Evolutionary conservation across 495 filamentous ascomycete species (phyloP), one percentile per base, ranked within the genome.

Genomic region (Neurospora sp.): DNA sequence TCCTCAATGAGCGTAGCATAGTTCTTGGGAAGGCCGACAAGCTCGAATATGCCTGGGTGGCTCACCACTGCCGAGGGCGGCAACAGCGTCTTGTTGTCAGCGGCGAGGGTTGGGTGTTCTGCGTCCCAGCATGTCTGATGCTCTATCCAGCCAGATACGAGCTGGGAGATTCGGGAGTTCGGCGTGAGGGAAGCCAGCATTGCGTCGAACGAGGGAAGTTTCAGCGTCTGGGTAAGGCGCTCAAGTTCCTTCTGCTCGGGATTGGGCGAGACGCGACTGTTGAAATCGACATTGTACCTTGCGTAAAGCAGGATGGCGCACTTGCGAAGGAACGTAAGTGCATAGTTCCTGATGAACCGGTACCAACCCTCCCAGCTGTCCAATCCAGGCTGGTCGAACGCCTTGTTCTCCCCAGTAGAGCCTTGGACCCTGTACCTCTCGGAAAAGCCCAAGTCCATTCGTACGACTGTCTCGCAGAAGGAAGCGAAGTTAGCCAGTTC

Each of bases 1-100:
- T 97, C 94, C 75, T 97, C 94, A 70, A 96, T 96, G 41, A 99
- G 83, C n/a, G 89, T 91, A 79, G 97, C 96, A 75, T 91, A 98
- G 76, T 93, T 93, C 81, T 92, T 92, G 3, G 96, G 96, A 23
- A 99, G 83, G 1, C 96, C 96, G 54, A 98, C 90, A 10, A 99
- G 89, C 80, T 99, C 96, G 77, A 94, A 96, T 73, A 98, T 97
- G 5, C 88, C 91, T 0, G 96, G 96, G 80, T 99, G 96, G 69
- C 91, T 87, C 69, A 96, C 81, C 40, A 82, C 76, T 2, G 84
- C 84, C 27, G 83, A 84, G n/a, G 71, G 38, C 16, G 78, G 79
- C 54, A 66, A 76, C 38, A 81, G 75, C 27, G 10, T 8, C 23
- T 59, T 70, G 12, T 78, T 73, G 31, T 41, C 69, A 54, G 73